These are phyloP conservation scores for Debaryomycetaceae sp. DNA, from an alignment of 1,139 yeast species.

Conservation along the genomic window DNA sequence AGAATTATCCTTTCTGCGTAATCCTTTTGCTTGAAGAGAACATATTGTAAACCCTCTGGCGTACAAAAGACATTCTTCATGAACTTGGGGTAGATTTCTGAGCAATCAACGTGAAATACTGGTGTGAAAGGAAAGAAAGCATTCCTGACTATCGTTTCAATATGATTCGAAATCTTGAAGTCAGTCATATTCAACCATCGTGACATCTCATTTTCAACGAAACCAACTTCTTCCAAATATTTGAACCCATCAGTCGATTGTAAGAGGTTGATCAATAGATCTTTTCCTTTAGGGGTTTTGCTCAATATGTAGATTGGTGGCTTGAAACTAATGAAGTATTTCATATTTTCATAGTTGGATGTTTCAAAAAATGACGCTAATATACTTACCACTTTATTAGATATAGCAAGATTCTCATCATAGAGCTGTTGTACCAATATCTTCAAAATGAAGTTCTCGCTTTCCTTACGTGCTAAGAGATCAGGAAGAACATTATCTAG, in stretches of 20 bases:
- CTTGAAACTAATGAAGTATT: slow-evolving; percentile 23
- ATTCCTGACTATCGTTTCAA: slow-evolving; percentile 20
- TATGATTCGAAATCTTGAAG: slow-evolving; percentile 20
- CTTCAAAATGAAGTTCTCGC: slow-evolving; percentile 39
- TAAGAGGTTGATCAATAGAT: slow-evolving; percentile 27
- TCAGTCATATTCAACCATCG: slow-evolving; percentile 23
- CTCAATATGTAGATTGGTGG: slow-evolving; percentile 32
- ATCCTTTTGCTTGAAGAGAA: slow-evolving; percentile 24
- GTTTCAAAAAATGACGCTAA: slow-evolving; percentile 14
- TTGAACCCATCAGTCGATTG: slow-evolving; percentile 32
- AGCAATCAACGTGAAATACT: slow-evolving; percentile 7
- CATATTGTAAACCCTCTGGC: slow-evolving; percentile 62
- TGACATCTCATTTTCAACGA: slow-evolving; percentile 27
- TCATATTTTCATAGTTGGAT: slow-evolving; percentile 15
- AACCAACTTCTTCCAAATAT: slow-evolving; percentile 33
- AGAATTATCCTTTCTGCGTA: slow-evolving; percentile 25
- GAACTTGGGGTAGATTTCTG: slow-evolving; percentile 59
- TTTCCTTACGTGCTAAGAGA: slow-evolving; percentile 29
- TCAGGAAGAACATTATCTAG: slow-evolving; percentile 51
- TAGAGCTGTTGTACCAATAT: slow-evolving; percentile 67
- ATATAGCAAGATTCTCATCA: slow-evolving; percentile 59
- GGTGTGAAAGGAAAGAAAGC: slow-evolving; percentile 26
- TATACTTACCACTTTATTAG: slow-evolving; percentile 53
- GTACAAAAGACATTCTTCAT: slow-evolving; percentile 79
- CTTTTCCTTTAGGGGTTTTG: slow-evolving; percentile 21